Base-by-base conservation (phyloP, 139 green algal genomes). In the Helicosporidium sp. region DNA sequence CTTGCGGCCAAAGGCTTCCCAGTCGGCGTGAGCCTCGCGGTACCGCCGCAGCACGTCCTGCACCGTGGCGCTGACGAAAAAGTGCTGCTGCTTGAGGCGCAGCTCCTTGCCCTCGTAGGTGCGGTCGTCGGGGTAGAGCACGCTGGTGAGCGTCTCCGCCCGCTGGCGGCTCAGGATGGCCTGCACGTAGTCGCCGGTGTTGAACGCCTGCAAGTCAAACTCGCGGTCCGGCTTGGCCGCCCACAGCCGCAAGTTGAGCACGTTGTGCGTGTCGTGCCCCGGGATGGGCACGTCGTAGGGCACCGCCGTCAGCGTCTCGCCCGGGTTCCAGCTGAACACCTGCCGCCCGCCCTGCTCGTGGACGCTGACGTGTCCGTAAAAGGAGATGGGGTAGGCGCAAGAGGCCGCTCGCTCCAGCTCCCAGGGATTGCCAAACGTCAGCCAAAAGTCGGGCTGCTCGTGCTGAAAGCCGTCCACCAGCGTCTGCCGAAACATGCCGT, bases 261-360 rank as follows among this genome's bases (percentile, higher is more conserved):
- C 92, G 77, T 93, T 95, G 73, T 78, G 77, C n/a, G 87, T 97
- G 49, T 66, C 55, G 47, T 91, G 98, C 36, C 90, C 90, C 4
- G 90, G 90, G 55, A 99, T 93, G 43, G 90, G 90, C 60, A 83
- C 97, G 74, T 99, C 90, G 61, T 94, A 93, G 2, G 90, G 90
- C 33, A 93, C 76, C 1, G 90, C 90, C 2, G 78, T 80, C 46
- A 94, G 77, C 41, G 78, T 69, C 65, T 95, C 86, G 15, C 84
- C 87, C 3, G 89, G 73, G 52, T 92, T 88, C 87, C 87, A 97
- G n/a, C 67, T 64, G 70, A 89, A 96, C 42, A 80, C 36, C 43
- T 91, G 82, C 23, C 60, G 57, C 2, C 78, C 78, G 19, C 72
- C 64, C 59, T 86, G 72, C 28, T 78, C 75, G 34, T 81, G 57